Percentiles rank a stretch among this genome's conserved stretches.
Evolutionary conservation across 306 rosid species (phyloP).

Genomic region (Quercus mongolica): DNA sequence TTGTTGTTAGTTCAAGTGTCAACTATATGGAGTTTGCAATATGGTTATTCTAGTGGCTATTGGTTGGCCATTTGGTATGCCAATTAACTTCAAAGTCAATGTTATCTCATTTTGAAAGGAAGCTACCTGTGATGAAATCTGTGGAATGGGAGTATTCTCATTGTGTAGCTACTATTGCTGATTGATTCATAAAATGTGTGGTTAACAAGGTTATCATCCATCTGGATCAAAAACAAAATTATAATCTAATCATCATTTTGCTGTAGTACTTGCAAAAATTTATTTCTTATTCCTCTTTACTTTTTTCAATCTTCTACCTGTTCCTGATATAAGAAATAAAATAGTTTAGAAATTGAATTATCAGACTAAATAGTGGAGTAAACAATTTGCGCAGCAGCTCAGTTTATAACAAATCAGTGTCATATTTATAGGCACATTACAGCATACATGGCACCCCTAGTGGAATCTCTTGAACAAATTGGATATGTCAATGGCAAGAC

Average conservation of each 20-base stretch:
- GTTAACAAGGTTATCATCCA: neutral
- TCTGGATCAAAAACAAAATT: neutral
- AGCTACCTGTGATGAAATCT: too few species aligned
- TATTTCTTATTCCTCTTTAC: too few species aligned
- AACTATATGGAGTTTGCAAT: neutral
- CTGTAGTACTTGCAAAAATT: neutral
- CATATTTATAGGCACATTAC: slow-evolving; percentile 45
- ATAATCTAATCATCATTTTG: neutral
- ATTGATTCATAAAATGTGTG: neutral
- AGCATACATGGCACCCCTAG: slow-evolving; percentile 66
- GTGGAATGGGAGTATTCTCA: too few species aligned
- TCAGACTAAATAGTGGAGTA: neutral
- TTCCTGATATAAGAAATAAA: too few species aligned
- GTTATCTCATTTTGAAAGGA: too few species aligned
- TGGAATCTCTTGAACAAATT: slow-evolving; percentile 50
- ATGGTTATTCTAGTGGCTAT: neutral
- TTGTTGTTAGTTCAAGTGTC: neutral
- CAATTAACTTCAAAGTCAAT: too few species aligned
- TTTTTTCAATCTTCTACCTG: too few species aligned
- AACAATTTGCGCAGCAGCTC: neutral
- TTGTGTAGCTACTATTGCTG: too few species aligned
- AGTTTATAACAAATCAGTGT: neutral
- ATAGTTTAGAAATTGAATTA: neutral
- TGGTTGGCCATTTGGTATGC: too few species aligned
- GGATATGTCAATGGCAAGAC: slow-evolving; percentile 66